Evolutionary conservation across 78 protist genomes (phyloP), one percentile per base, ranked within the genome.

Genomic region (Monocercomonoides exilis): DNA sequence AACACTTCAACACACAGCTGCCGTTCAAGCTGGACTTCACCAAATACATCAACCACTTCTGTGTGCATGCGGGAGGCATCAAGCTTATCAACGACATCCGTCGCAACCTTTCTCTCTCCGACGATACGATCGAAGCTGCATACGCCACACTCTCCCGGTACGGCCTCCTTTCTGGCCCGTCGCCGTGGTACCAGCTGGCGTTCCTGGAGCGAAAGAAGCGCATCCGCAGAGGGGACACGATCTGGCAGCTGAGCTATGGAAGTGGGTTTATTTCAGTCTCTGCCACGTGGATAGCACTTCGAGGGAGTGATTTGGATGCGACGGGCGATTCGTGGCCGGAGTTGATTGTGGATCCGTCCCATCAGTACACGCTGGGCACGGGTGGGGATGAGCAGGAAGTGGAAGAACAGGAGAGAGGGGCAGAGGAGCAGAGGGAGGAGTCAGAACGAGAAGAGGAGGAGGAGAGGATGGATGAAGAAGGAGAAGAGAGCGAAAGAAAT

Each of bases 11-110:
- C n/a, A n/a, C n/a, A n/a, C 11, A 54, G 70, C 11, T 29, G 70
- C 70, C 38, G 70, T 54, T 29, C 70, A 54, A 11, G 21, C 11
- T 54, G 38, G 21, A 41, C 2, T 85, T 85, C 84, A 43, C 87
- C 3, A 46, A 35, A 85, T 41, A 45, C n/a, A 45, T 45, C 77
- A 6, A 46, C 2, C 87, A 85, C 6, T 85, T 85, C 35, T 85
- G 87, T n/a, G 5, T 85, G 3, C 87, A 85, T 3, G 29, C 77
- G 64, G 87, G 87, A 5, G 87, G 87, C n/a, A 1, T 41, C 45
- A 79, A 79, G 32, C 85, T 85, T 42, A 5, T 85, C 5, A 3
- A 42, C 41, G 3, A 2, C 41, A 3, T 85, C 32, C 38, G 46
- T 4, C 3, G 21, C 6, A 46, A 21, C 3, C 64, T 85, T 1